These are phyloP conservation scores for Penicillium brevicompactum DNA, from an alignment of 2,329 filamentous ascomycete genomes.

Conservation along the genomic window DNA sequence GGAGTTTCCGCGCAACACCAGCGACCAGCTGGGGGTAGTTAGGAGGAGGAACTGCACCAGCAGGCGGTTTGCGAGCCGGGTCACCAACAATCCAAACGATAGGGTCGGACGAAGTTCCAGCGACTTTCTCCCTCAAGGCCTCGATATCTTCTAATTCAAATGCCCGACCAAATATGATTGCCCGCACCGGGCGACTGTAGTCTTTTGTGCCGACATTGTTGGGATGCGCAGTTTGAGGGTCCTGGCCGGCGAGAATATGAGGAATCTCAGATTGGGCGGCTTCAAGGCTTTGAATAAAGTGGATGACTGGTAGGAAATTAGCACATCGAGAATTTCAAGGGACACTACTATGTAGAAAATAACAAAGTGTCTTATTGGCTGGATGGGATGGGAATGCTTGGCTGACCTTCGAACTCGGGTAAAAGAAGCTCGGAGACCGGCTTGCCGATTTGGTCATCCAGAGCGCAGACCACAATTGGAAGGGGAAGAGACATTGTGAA, in stretches of 20 bases:
- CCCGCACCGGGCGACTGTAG: constrained; percentile 26
- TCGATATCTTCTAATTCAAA: constrained; percentile 21
- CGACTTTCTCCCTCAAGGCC: constrained; percentile 5
- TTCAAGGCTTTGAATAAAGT: constrained; percentile 23
- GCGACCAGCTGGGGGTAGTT: constrained; percentile 23
- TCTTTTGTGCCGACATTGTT: constrained; percentile 29
- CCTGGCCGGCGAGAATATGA: constrained; percentile 24
- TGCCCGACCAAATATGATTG: constrained; percentile 32
- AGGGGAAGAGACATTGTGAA: constrained; percentile 14
- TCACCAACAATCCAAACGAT: constrained; percentile 19
- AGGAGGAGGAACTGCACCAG: constrained; percentile 11
- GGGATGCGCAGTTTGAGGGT: constrained; percentile 19
- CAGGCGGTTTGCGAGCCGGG: constrained; percentile 7
- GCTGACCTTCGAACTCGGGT: constrained; percentile 24
- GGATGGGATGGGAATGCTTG: neutral
- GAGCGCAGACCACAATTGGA: constrained; percentile 22
- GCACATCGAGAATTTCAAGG: neutral
- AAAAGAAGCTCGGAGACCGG: constrained; percentile 17
- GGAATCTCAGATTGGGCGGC: constrained; percentile 24
- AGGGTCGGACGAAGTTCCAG: constrained; percentile 7
- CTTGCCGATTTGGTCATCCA: constrained; percentile 15
- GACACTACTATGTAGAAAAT: too few species aligned
- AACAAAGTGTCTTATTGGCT: too few species aligned
- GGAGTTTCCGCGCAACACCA: constrained; percentile 14
- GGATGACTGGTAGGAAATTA: constrained; percentile 18